Base-by-base conservation (phyloP, 2,329 filamentous ascomycete species). In the Calonectria pteridis region DNA sequence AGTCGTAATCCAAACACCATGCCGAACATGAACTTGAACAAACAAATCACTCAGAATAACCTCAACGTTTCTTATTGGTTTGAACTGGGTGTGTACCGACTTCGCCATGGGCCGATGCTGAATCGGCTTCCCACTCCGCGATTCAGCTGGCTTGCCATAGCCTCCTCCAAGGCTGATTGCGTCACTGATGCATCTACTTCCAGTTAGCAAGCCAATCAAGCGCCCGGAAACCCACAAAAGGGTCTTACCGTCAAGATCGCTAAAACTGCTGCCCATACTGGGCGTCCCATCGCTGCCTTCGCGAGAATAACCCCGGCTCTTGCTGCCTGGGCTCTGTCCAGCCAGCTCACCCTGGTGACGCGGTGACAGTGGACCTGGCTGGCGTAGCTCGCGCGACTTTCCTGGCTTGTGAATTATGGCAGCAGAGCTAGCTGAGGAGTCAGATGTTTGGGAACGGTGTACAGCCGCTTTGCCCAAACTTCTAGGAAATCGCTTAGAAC, bases 221-320 rank as follows among this genome's bases (percentile, higher is more conserved):
- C 65, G 37, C 13, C 65, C 67, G 63, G 53, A 16, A 40, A 64
- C 18, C 51, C 58, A 72, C n/a, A 67, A 23, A 63, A 29, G 53
- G 72, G 78, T 83, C 71, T 50, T 86, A 91, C 94, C 94, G 82
- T 96, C 94, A 53, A 97, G 88, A 85, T 97, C 95, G 84, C 94
- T 96, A 80, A 95, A 97, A 79, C 94, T 96, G 82, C 94, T 96
- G 1, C 94, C 94, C 92, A 95, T 95, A 78, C 93, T 95, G 1
- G 93, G 93, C 18, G 92, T 93, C 18, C 93, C 93, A 75, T 95
- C 93, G 80, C 93, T 95, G 16, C 91, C 91, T 75, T 93, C 92
- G 16, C 88, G 87, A 1, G 89, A 90, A 58, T 86, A 84, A 0
- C 86, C 87, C 78, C 89, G 88, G 33, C 85, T 86, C 73, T 88